A percentile compares a stretch with the other conserved stretches of the same genome.
These are phyloP conservation scores for Wickerhamomyces strasburgensis DNA, from an alignment of 805 yeast genomes.

Conservation along the genomic window DNA sequence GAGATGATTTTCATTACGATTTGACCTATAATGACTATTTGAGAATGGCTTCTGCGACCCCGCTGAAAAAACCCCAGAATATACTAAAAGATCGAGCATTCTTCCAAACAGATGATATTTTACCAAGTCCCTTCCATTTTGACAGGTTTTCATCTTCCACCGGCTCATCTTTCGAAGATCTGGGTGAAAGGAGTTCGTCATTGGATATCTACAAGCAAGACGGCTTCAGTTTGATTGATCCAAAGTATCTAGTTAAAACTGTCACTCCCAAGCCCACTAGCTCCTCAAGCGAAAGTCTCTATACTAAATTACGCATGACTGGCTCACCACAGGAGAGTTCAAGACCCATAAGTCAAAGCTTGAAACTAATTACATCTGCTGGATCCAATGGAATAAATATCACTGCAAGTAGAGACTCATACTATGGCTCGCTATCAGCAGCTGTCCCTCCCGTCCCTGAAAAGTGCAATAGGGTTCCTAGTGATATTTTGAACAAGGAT, in stretches of 20 bases:
- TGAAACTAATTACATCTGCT: slow-evolving; percentile 16
- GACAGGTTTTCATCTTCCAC: not conserved
- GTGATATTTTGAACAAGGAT: not conserved
- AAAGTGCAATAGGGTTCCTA: too few relatives aligned
- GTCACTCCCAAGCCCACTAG: not conserved
- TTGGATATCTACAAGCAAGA: too few relatives aligned
- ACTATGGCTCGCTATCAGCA: too few relatives aligned
- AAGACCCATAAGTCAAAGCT: slow-evolving; percentile 3
- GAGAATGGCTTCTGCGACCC: not conserved
- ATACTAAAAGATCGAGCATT: not conserved
- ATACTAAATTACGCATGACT: not conserved
- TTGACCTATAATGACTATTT: not conserved
- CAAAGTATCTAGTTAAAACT: not conserved
- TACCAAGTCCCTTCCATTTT: not conserved
- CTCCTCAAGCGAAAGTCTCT: not conserved
- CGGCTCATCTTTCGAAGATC: not conserved
- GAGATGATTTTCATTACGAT: not conserved
- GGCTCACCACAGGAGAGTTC: not conserved
- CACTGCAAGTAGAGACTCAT: not conserved
- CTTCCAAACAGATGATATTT: not conserved
- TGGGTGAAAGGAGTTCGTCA: too few relatives aligned
- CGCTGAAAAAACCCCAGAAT: not conserved
- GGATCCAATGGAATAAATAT: slow-evolving; percentile 11
- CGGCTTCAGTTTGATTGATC: slow-evolving; percentile 1
- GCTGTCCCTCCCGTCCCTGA: too few relatives aligned